Conservation (phyloP, 75 land plant genomes). For the Cupressus sempervirens region DNA sequence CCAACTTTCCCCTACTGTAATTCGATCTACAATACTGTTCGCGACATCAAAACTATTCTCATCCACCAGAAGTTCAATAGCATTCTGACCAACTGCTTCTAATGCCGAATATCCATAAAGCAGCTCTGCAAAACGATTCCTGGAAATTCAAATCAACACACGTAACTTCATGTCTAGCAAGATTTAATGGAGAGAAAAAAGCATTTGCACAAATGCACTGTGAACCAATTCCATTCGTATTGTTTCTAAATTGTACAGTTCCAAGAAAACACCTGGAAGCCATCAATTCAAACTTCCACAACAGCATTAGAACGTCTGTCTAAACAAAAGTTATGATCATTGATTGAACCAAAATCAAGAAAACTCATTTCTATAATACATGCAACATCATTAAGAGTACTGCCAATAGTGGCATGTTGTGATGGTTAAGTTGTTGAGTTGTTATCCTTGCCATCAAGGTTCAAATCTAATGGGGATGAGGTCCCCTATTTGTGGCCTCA, state of each 20-base stretch:
- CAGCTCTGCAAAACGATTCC: conserved; percentile 69
- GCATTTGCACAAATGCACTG: background rate
- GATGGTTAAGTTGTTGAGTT: too few species aligned
- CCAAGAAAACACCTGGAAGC: background rate
- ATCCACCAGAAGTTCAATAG: conserved; percentile 63
- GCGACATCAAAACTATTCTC: conserved; percentile 24
- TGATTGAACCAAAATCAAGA: background rate
- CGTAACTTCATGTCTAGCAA: background rate
- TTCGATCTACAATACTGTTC: conserved; percentile 34
- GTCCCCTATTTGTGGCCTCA: too few species aligned
- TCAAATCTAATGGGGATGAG: too few species aligned
- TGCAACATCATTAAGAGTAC: background rate
- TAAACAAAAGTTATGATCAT: background rate
- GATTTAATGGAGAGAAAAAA: background rate
- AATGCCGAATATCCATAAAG: conserved; percentile 70
- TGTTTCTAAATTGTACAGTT: background rate
- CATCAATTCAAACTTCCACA: too few species aligned
- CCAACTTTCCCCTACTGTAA: conserved; percentile 75
- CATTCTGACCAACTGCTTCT: conserved; percentile 72
- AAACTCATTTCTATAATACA: background rate
- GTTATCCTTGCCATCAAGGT: too few species aligned
- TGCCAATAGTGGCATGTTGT: too few species aligned
- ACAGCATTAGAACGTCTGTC: background rate
- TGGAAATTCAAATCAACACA: conserved; percentile 15
- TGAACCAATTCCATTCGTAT: background rate